Percentiles rank a stretch among this genome's conserved stretches.
phyloP scores from a whole-genome alignment of 768 basidiomycete genomes.

The Mycena floridula region DNA sequence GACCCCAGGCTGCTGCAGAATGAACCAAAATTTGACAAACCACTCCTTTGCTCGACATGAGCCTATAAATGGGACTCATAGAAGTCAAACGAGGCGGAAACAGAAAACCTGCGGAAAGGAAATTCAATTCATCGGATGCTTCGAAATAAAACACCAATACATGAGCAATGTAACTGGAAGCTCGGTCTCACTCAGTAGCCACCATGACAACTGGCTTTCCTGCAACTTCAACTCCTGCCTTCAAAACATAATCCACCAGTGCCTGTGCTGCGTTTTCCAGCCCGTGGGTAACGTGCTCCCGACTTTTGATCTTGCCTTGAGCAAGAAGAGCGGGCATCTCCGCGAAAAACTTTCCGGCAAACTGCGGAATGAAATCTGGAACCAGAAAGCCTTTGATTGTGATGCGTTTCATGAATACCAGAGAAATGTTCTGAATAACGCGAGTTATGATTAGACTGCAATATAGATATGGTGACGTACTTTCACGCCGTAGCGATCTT shows the following conservation, averaged over 20 bases:
- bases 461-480: neutral
- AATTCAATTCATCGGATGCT: too few species aligned
- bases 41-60: too few species aligned
- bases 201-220: slow-evolving; percentile 25
- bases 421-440: slow-evolving; percentile 13
- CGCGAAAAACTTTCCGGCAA: slow-evolving; percentile 21
- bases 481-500: slow-evolving; percentile 1
- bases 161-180: too few species aligned
- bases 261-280: slow-evolving; percentile 27
- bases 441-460: neutral
- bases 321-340: slow-evolving; percentile 19
- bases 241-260: slow-evolving; percentile 25
- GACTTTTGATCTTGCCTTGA: slow-evolving; percentile 23
- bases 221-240: slow-evolving; percentile 23
- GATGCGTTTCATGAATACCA: slow-evolving; percentile 20
- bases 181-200: neutral
- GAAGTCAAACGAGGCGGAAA: too few species aligned
- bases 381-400: slow-evolving; percentile 25
- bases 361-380: slow-evolving; percentile 12
- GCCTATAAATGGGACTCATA: too few species aligned
- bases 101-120: too few species aligned
- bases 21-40: too few species aligned
- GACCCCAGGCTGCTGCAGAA: too few species aligned
- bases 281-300: slow-evolving; percentile 24
- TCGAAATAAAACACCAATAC: too few species aligned